These are phyloP conservation scores for Melastoma candidum DNA, from an alignment of 441 rosid genomes.

Conservation along the genomic window DNA sequence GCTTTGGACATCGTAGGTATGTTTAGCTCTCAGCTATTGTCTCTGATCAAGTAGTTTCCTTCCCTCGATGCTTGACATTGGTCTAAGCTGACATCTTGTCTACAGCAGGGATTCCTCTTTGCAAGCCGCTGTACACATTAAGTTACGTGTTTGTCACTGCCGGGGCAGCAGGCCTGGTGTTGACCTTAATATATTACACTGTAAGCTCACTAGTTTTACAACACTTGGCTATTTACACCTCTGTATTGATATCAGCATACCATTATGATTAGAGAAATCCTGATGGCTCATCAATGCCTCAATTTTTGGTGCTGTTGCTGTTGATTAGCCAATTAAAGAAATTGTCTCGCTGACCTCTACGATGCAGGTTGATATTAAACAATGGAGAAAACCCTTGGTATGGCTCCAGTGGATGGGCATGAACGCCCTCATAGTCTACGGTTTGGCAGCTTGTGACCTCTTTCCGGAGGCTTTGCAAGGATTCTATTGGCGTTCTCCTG, in stretches of 20 bases:
- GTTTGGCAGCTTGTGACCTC: slow-evolving; percentile 47
- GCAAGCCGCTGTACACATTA: slow-evolving; percentile 51
- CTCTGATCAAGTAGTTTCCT: background rate
- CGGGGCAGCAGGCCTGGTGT: slow-evolving; percentile 50
- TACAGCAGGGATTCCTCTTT: slow-evolving; percentile 44
- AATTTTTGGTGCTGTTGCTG: too few species aligned
- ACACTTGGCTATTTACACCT: background rate
- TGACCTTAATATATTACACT: slow-evolving; percentile 36
- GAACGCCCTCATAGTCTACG: slow-evolving; percentile 51
- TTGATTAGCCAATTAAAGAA: too few species aligned
- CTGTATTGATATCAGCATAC: too few species aligned
- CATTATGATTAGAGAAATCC: background rate
- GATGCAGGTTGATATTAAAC: slow-evolving; percentile 49
- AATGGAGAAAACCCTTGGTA: slow-evolving; percentile 25
- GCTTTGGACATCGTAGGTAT: slow-evolving; percentile 31
- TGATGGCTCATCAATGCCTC: too few species aligned
- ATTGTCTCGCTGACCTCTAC: background rate
- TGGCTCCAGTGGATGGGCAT: slow-evolving; percentile 54
- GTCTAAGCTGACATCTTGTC: slow-evolving; percentile 1
- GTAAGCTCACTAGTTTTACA: slow-evolving; percentile 24
- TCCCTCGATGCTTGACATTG: background rate
- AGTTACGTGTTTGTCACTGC: slow-evolving; percentile 51
- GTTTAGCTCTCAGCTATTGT: slow-evolving; percentile 4
- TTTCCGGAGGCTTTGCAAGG: slow-evolving; percentile 42
- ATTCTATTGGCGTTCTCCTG: slow-evolving; percentile 45